Percentiles rank a stretch among this genome's conserved stretches.
Conservation (phyloP, 352 stramenopile genomes). For the Pythium dissimile region DNA sequence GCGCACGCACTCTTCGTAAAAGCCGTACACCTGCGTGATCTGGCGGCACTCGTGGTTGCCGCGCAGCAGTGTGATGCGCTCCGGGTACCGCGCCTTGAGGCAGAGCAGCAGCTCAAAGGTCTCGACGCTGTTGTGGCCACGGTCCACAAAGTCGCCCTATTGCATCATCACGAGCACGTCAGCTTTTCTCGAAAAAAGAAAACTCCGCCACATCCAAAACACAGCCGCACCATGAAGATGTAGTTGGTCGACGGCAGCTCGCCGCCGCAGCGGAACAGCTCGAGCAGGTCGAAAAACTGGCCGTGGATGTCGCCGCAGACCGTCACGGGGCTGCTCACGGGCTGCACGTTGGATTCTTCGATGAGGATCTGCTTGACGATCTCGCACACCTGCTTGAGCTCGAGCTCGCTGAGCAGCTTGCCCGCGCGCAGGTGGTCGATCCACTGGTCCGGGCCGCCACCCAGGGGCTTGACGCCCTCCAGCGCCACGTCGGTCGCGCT, state of each 20-base stretch:
- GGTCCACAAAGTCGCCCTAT: conserved; percentile 89
- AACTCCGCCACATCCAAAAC: background rate
- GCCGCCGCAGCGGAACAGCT: conserved; percentile 85
- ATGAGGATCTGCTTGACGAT: conserved; percentile 91
- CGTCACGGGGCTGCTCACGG: conserved; percentile 86
- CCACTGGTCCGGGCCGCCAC: conserved; percentile 79
- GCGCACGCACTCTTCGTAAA: conserved; percentile 96
- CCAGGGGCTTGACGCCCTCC: conserved; percentile 45
- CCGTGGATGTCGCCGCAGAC: conserved; percentile 89
- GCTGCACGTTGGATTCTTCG: conserved; percentile 90
- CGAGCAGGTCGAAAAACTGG: conserved; percentile 87
- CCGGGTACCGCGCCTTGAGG: conserved; percentile 84
- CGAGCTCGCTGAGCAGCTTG: conserved; percentile 81
- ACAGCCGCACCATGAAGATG: conserved; percentile 79
- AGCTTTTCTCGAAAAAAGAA: background rate
- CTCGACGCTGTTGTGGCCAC: conserved; percentile 88
- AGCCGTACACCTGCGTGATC: conserved; percentile 97
- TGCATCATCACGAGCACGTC: background rate
- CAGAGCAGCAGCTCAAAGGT: conserved; percentile 87
- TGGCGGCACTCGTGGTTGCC: conserved; percentile 92
- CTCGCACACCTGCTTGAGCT: conserved; percentile 88
- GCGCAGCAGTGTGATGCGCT: conserved; percentile 85
- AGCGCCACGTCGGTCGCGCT: conserved; percentile 63
- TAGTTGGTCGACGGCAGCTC: conserved; percentile 88
- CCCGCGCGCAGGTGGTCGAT: conserved; percentile 76